Base-by-base conservation (phyloP, 768 basidiomycete species). In the Boletus barrowsii region DNA sequence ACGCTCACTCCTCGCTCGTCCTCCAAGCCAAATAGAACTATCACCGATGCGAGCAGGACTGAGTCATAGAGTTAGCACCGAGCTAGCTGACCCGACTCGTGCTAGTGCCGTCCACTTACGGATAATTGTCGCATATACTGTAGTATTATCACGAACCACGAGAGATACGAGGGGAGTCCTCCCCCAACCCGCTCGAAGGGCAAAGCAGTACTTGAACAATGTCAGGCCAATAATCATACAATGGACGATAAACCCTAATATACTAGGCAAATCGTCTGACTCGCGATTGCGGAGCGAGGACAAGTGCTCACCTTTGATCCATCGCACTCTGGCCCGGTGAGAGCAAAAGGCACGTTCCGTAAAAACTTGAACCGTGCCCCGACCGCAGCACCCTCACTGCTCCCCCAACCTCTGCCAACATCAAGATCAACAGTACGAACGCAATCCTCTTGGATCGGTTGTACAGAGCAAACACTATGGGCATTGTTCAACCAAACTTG, bases 81-180 rank as follows among this genome's bases (percentile, higher is more conserved):
- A 35, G 14, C 18, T 39, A 18, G 37, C 15, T 3, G 18, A n/a
- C 32, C 18, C 7, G n/a, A 29, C 14, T 26, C 11, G 20, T 7
- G 30, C 9, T 35, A 7, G n/a, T n/a, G 26, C n/a, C 0, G 6
- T 29, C 26, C n/a, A 45, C 64, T 64, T 51, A 64, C 64, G 32
- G 35, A 42, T 2, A 0, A 11, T 51, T 3, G 46, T 24, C 15
- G 7, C 37, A 49, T 61, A 67, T 11, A 55, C 54, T 24, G 22
- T 49, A 11, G 37, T 47, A 30, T 53, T 44, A 43, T 64, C 57
- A 26, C 58, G 62, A 42, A 64, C 40, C n/a, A 65, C 22, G 26
- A 65, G 58, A 3, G 54, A 60, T 17, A 63, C 44, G 4, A 65
- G 58, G n/a, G 64, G 64, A 0, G 58, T 53, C 22, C 53, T 66